Evolutionary conservation across 805 yeast species (phyloP).

Genomic region (Starmerella floricola): DNA sequence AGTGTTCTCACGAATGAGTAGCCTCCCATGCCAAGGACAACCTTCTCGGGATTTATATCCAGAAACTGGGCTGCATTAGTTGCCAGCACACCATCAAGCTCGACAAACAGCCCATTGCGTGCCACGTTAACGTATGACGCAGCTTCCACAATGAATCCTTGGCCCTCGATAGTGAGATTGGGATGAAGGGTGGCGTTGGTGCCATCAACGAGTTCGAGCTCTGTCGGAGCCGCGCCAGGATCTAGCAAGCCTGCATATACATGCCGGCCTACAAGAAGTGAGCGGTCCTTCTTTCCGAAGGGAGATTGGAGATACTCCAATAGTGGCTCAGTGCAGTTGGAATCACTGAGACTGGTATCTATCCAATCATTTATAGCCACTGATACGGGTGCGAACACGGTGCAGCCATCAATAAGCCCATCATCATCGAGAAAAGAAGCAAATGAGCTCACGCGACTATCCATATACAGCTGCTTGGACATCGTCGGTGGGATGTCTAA

Average conservation of each 20-base stretch:
- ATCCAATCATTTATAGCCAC: conserved; percentile 13
- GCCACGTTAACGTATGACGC: conserved; percentile 27
- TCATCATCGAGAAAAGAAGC: conserved; percentile 13
- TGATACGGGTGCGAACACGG: conserved; percentile 18
- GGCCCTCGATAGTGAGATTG: conserved; percentile 6
- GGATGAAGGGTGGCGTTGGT: conserved; percentile 4
- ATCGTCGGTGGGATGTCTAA: conserved; percentile 17
- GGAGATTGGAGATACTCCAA: conserved; percentile 17
- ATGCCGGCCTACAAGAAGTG: conserved; percentile 13
- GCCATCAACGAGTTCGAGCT: conserved; percentile 17
- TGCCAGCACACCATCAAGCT: conserved; percentile 6
- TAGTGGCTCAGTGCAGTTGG: conserved; percentile 8
- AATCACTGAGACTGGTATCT: neutral
- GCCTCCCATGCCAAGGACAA: conserved; percentile 47
- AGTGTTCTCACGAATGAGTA: conserved; percentile 59
- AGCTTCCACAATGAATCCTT: neutral
- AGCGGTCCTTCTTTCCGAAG: conserved; percentile 18
- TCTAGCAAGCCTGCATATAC: conserved; percentile 5
- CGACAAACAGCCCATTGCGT: conserved; percentile 33
- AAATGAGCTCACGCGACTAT: conserved; percentile 11
- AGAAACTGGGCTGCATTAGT: conserved; percentile 22
- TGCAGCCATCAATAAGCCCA: neutral
- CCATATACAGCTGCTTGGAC: conserved; percentile 12
- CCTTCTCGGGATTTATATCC: conserved; percentile 43
- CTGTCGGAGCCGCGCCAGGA: conserved; percentile 10